phyloP scores from a whole-genome alignment of 192 early-diverging fungal species.

The Coemansia sp. region DNA sequence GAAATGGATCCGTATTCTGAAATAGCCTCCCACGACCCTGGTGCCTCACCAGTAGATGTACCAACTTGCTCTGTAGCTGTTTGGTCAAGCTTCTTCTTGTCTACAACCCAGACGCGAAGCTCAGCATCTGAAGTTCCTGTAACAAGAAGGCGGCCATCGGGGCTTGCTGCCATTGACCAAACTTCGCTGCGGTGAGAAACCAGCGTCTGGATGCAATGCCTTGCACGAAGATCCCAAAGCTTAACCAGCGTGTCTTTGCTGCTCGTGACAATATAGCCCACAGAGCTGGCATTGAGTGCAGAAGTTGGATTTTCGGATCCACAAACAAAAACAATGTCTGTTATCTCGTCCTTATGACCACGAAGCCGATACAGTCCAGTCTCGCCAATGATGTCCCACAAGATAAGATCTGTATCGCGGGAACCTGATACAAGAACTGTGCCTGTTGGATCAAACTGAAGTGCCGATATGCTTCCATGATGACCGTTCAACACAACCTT shows the following conservation, averaged over 20 bases:
- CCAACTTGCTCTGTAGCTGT: conserved; percentile 20
- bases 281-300: conserved; percentile 55
- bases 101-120: conserved; percentile 87
- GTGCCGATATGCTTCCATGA: conserved; percentile 77
- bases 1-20: conserved; percentile 73
- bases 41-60: conserved; percentile 18
- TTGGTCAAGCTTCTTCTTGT: conserved; percentile 42
- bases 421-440: conserved; percentile 87
- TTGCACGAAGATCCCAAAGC: conserved; percentile 93
- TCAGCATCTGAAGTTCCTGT: conserved; percentile 85
- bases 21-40: conserved; percentile 67
- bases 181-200: conserved; percentile 92
- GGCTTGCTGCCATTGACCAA: conserved; percentile 79
- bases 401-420: conserved; percentile 88
- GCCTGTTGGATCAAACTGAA: conserved; percentile 80
- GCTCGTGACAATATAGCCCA: conserved; percentile 77
- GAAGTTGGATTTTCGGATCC: conserved; percentile 16
- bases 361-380: conserved; percentile 82
- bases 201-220: conserved; percentile 93
- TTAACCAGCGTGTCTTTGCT: conserved; percentile 97
- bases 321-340: conserved; percentile 54
- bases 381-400: conserved; percentile 95
- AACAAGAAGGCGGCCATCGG: conserved; percentile 67
- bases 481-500: conserved; percentile 89
- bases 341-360: conserved; percentile 96